Evolutionary conservation across 2,329 filamentous ascomycete species (phyloP), one percentile per base, ranked within the genome.

Genomic region (Ophiosphaerella herpotricha): DNA sequence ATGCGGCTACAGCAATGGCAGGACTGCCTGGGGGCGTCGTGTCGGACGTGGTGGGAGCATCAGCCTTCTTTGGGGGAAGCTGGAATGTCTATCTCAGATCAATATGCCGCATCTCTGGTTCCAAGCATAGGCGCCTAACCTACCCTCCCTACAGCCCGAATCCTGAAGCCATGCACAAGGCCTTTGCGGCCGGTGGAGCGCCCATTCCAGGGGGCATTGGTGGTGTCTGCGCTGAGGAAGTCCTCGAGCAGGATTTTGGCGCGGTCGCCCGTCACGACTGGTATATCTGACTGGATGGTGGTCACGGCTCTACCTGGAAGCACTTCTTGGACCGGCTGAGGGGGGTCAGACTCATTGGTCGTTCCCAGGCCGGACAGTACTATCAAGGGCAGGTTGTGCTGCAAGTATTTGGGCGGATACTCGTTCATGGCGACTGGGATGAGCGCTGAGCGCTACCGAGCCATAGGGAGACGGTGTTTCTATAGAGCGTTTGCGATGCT

Each of bases 381-480:
- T 54, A 97, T 77, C 49, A 96, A 82, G 32, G 93, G 93, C 64
- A 95, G 82, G 75, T 94, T 95, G 75, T 94, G 91, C 71, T 87
- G 85, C 72, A 96, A 80, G 77, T 92, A 96, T 74, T 87, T 88
- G 50, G 77, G 72, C 46, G 89, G 88, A 75, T 91, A 93, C 64
- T 83, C 89, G 74, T 94, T 88, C 90, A 94, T 94, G 37, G 53
- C 61, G 57, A 51, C 58, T 57, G 55, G 26, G 42, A 31, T 61
- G 50, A 43, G 42, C 40, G 57, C 63, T 65, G 50, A 43, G 42
- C 40, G 57, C 63, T 65, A 65, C 57, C 60, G 58, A 54, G 63
- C 67, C 68, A 71, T 71, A 54, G 32, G 36, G 46, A 38, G 21
- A 5, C 14, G 16, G 14, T 39, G 14, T 21, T 16, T 12, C 38